These are phyloP conservation scores for Agaricus sinodeliciosus DNA, from an alignment of 768 basidiomycete species.

Conservation along the genomic window DNA sequence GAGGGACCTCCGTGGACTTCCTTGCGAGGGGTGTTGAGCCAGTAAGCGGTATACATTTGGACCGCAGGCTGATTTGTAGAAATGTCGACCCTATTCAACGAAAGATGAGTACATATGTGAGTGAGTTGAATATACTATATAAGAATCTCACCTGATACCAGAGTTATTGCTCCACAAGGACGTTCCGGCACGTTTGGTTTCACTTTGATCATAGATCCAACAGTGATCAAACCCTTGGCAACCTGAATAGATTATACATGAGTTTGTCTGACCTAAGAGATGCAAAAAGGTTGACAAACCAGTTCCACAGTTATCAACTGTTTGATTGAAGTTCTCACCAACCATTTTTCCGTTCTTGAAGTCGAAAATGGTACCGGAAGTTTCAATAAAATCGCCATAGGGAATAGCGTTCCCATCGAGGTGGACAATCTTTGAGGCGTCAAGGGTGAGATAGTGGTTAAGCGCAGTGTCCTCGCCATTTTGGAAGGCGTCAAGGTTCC, in stretches of 20 bases:
- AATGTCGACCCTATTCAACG: conserved; percentile 35
- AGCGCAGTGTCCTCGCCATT: conserved; percentile 29
- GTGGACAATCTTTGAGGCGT: conserved; percentile 29
- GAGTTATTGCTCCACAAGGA: conserved; percentile 42
- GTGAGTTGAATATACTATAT: neutral
- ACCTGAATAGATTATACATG: conserved; percentile 17
- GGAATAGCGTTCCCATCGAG: conserved; percentile 32
- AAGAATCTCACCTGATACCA: conserved; percentile 35
- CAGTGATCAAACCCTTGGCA: conserved; percentile 45
- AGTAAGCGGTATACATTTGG: conserved; percentile 42
- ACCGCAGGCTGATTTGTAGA: conserved; percentile 44
- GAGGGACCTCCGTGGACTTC: conserved; percentile 39
- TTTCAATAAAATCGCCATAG: conserved; percentile 27
- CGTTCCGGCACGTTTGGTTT: conserved; percentile 22
- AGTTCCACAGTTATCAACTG: conserved; percentile 20
- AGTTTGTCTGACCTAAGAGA: neutral
- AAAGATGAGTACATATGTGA: neutral
- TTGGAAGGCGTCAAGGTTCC: conserved; percentile 50
- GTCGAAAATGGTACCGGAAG: conserved; percentile 30
- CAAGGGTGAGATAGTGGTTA: conserved; percentile 23
- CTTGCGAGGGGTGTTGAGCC: conserved; percentile 41
- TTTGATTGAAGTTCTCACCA: conserved; percentile 28
- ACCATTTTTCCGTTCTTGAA: conserved; percentile 29
- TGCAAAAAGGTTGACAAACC: conserved; percentile 14
- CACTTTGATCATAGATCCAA: conserved; percentile 40